phyloP scores from a whole-genome alignment of 352 stramenopile species.

The Blastocystis sp. region DNA sequence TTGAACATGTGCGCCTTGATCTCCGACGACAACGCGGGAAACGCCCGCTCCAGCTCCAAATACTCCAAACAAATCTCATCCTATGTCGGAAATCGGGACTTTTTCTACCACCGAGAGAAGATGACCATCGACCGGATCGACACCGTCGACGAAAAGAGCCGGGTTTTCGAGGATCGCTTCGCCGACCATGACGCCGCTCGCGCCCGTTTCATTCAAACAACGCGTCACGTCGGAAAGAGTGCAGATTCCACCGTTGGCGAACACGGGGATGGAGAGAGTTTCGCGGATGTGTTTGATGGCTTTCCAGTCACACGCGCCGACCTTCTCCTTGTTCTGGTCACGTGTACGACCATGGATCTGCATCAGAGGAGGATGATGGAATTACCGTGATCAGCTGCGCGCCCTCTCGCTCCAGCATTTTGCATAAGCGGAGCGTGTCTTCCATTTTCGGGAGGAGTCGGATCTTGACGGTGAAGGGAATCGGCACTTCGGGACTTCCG shows the following conservation, averaged over 20 bases:
- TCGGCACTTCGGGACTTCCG: neutral
- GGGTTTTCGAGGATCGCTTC: constrained; percentile 46
- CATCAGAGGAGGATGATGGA: neutral
- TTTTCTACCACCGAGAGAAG: neutral
- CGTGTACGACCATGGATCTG: constrained; percentile 34
- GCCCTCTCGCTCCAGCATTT: constrained; percentile 33
- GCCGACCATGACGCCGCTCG: constrained; percentile 25
- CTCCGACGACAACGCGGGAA: neutral
- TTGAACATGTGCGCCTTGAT: constrained; percentile 51
- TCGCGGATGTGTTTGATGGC: neutral
- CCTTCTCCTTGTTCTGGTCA: constrained; percentile 33
- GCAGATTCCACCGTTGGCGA: constrained; percentile 11
- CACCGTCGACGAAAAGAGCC: neutral
- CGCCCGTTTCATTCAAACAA: constrained; percentile 1
- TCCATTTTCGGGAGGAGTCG: constrained; percentile 6
- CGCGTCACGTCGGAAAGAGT: neutral
- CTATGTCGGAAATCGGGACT: neutral
- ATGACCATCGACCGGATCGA: neutral
- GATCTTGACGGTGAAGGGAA: constrained; percentile 42
- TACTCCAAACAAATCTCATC: constrained; percentile 44
- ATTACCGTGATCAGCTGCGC: constrained; percentile 32
- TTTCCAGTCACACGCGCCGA: constrained; percentile 10
- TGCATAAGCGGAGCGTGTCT: constrained; percentile 1
- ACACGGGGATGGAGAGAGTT: constrained; percentile 14
- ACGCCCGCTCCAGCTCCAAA: neutral